These are phyloP conservation scores for Globisporangium viniferum DNA, from an alignment of 352 stramenopile species.

Conservation along the genomic window DNA sequence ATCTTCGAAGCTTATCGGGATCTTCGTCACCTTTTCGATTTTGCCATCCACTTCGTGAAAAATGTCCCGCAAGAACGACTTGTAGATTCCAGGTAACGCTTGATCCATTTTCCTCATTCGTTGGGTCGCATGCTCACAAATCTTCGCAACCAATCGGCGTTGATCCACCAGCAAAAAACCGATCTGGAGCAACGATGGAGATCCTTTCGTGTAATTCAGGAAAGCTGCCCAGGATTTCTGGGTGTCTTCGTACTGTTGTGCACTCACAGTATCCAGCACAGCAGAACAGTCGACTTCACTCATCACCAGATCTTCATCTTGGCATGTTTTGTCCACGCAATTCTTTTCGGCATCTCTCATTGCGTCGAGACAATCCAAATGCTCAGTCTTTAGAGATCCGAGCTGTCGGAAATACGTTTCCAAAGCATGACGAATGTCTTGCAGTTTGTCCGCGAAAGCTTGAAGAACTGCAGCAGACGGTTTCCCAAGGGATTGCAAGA, in stretches of 20 bases:
- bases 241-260: conserved; percentile 35
- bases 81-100: conserved; percentile 47
- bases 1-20: conserved; percentile 50
- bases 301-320: conserved; percentile 21
- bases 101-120: conserved; percentile 40
- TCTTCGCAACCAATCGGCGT: conserved; percentile 27
- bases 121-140: conserved; percentile 28
- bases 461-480: conserved; percentile 28
- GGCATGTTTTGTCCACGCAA: conserved; percentile 11
- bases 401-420: conserved; percentile 33
- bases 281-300: neutral
- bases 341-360: conserved; percentile 7
- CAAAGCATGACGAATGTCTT: conserved; percentile 24
- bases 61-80: conserved; percentile 40
- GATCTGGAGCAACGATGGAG: conserved; percentile 36
- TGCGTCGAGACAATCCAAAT: conserved; percentile 27
- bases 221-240: conserved; percentile 39
- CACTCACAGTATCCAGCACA: conserved; percentile 16
- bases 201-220: conserved; percentile 29
- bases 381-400: conserved; percentile 26
- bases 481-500: conserved; percentile 24
- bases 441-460: conserved; percentile 18
- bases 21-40: conserved; percentile 60
- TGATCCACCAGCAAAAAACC: conserved; percentile 60
- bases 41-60: conserved; percentile 47